phyloP scores from a whole-genome alignment of 495 filamentous ascomycete genomes.

The Penicillium taxi region DNA sequence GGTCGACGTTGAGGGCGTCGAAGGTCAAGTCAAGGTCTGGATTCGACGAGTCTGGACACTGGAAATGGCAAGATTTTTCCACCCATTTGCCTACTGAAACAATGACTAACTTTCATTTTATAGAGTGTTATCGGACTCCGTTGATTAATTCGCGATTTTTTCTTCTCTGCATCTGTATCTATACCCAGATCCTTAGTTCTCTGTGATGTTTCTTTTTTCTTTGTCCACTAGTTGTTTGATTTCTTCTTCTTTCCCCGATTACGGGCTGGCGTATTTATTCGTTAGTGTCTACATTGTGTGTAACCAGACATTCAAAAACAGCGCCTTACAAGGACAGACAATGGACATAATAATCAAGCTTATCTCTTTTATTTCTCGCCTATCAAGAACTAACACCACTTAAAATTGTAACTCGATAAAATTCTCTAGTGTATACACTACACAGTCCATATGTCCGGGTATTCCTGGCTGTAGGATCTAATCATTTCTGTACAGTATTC shows the following conservation, averaged over 20 bases:
- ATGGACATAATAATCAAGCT: neutral
- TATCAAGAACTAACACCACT: neutral
- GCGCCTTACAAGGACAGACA: constrained; percentile 2
- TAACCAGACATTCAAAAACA: no score
- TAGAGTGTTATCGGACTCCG: constrained; percentile 83
- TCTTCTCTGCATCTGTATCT: constrained; percentile 21
- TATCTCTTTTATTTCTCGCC: neutral
- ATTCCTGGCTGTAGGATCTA: no score
- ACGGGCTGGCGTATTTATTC: constrained; percentile 16
- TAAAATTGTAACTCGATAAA: no score
- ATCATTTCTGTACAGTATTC: no score
- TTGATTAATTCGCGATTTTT: constrained; percentile 34
- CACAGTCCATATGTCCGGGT: no score
- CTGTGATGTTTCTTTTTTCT: neutral
- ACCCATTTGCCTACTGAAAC: neutral
- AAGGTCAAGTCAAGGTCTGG: constrained; percentile 94
- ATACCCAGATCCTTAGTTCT: constrained; percentile 19
- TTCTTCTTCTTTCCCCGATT: constrained; percentile 7
- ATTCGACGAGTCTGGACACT: constrained; percentile 96
- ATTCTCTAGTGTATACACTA: no score
- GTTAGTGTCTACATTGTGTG: no score
- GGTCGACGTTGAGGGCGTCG: constrained; percentile 77
- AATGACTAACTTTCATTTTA: constrained; percentile 23
- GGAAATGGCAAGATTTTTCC: constrained; percentile 66
- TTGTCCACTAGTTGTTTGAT: neutral